Conservation (phyloP, 805 yeast species). For the Yamadazyma sp. region DNA sequence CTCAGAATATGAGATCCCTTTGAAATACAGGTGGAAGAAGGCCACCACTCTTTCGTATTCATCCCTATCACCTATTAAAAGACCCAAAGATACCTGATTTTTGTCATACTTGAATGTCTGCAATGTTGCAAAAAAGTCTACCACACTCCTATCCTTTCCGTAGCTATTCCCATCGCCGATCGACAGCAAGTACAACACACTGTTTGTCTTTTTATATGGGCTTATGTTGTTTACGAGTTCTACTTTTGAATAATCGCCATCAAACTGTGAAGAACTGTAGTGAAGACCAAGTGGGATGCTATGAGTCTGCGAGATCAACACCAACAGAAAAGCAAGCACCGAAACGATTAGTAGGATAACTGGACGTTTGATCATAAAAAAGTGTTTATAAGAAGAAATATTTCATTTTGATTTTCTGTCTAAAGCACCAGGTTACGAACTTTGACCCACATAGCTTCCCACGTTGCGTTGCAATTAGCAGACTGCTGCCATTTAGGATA, state of each 20-base stretch:
- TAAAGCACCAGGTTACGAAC: too few relatives aligned
- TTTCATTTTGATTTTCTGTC: too few relatives aligned
- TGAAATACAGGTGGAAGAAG: conserved; percentile 18
- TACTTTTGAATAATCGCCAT: conserved; percentile 9
- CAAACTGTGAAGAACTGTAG: neutral
- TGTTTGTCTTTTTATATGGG: conserved; percentile 6
- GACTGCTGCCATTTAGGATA: too few relatives aligned
- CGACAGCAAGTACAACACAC: conserved; percentile 21
- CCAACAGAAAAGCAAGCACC: neutral
- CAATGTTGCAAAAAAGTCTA: conserved; percentile 33
- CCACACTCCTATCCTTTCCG: conserved; percentile 33
- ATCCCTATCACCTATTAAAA: conserved; percentile 29
- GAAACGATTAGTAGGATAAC: too few relatives aligned
- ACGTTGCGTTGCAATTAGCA: too few relatives aligned
- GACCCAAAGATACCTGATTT: conserved; percentile 20
- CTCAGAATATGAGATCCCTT: conserved; percentile 5
- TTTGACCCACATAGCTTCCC: too few relatives aligned
- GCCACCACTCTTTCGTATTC: conserved; percentile 24
- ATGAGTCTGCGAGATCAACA: neutral
- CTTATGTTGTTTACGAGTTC: conserved; percentile 10
- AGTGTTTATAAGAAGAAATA: too few relatives aligned
- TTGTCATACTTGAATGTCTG: conserved; percentile 18
- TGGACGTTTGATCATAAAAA: conserved; percentile 1
- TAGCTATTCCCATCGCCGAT: conserved; percentile 34
- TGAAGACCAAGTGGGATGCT: neutral